A percentile compares a stretch with the other conserved stretches of the same genome.
Evolutionary conservation across 2,329 filamentous ascomycete genomes (phyloP).

Genomic region (Calonectria leucothoes): DNA sequence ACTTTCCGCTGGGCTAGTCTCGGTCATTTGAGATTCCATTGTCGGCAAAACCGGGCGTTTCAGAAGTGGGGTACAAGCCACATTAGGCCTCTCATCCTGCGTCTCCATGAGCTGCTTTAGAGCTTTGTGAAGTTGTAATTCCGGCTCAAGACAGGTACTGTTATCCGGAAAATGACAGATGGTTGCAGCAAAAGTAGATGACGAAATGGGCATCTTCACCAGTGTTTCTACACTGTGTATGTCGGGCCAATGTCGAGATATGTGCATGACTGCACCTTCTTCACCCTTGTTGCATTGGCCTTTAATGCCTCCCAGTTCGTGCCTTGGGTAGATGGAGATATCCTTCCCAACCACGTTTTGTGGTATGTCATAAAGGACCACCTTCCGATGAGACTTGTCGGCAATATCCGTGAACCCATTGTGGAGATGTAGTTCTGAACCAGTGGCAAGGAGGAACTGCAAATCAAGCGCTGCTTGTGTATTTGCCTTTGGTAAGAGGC

Average conservation of each 20-base stretch:
- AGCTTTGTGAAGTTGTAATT: background rate
- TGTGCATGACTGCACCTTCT: background rate
- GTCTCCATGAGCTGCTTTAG: background rate
- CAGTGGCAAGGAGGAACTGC: background rate
- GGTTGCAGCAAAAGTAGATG: conserved; percentile 52
- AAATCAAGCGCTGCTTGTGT: background rate
- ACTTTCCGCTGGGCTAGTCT: background rate
- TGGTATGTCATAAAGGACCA: conserved; percentile 51
- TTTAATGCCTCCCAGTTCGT: conserved; percentile 45
- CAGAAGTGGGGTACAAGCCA: conserved; percentile 33
- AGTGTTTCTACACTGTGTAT: conserved; percentile 12
- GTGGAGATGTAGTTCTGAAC: conserved; percentile 52
- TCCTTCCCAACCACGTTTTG: conserved; percentile 47
- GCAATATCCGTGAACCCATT: conserved; percentile 46
- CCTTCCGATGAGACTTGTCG: conserved; percentile 14
- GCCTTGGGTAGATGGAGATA: conserved; percentile 47
- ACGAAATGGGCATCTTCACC: conserved; percentile 42
- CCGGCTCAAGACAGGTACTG: background rate
- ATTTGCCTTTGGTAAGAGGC: conserved; percentile 32
- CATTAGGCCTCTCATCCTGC: conserved; percentile 17
- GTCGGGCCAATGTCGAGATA: conserved; percentile 23
- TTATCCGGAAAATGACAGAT: conserved; percentile 43
- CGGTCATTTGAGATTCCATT: background rate
- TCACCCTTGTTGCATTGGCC: conserved; percentile 31
- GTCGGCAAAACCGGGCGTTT: background rate